phyloP scores from a whole-genome alignment of 1,139 yeast genomes.

The Candida sojae region DNA sequence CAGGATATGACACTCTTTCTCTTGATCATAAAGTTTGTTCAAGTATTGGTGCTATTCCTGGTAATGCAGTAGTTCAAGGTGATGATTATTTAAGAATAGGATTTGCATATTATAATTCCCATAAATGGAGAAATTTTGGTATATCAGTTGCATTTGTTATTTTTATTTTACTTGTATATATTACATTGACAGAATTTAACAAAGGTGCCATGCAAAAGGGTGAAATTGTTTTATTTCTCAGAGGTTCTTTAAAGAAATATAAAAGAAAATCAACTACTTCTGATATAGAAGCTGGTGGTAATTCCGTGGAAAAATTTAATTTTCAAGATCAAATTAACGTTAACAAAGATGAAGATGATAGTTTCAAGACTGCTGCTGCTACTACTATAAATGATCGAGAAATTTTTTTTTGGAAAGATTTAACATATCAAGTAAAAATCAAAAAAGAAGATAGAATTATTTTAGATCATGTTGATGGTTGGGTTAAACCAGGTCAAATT shows the following conservation, averaged over 20 bases:
- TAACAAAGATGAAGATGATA: slow-evolving; percentile 27
- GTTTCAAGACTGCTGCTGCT: slow-evolving; percentile 22
- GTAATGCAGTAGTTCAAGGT: slow-evolving; percentile 57
- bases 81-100: slow-evolving; percentile 49
- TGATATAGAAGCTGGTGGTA: slow-evolving; percentile 11
- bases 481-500: slow-evolving; percentile 38
- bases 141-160: slow-evolving; percentile 58
- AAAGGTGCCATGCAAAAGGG: slow-evolving; percentile 83
- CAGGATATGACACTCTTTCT: slow-evolving; percentile 27
- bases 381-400: slow-evolving; percentile 23
- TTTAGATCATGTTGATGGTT: slow-evolving; percentile 72
- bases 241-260: slow-evolving; percentile 11
- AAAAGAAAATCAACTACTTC: slow-evolving; percentile 4
- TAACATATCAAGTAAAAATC: slow-evolving; percentile 71
- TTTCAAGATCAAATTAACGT: slow-evolving; percentile 17
- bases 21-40: slow-evolving; percentile 50
- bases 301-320: slow-evolving; percentile 1
- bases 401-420: slow-evolving; percentile 78
- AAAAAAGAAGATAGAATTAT: slow-evolving; percentile 62
- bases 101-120: slow-evolving; percentile 52
- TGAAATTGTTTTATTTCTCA: slow-evolving; percentile 66
- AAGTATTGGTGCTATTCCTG: slow-evolving; percentile 65
- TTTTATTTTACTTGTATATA: slow-evolving; percentile 56
- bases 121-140: slow-evolving; percentile 87
- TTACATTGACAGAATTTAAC: slow-evolving; percentile 61